Percentiles rank a stretch among this genome's conserved stretches.
These are phyloP conservation scores for Lactarius pseudohatsudake DNA, from an alignment of 768 basidiomycete species.

Conservation along the genomic window DNA sequence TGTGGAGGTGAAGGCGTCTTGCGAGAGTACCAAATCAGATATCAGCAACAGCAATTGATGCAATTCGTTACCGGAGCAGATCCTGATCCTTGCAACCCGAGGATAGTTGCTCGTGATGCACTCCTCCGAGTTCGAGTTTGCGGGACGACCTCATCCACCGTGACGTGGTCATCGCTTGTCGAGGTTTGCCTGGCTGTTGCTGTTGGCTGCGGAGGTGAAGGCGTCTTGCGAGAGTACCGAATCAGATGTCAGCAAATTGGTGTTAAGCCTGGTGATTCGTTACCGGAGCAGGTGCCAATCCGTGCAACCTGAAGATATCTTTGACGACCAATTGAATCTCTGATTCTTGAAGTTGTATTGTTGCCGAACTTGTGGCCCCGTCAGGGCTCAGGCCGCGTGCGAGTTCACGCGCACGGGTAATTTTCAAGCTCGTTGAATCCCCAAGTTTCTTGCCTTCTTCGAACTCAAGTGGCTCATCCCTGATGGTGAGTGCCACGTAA, in stretches of 20 bases:
- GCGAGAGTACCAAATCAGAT: too few relatives aligned
- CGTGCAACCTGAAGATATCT: background rate
- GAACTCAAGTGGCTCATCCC: constrained; percentile 48
- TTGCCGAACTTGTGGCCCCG: background rate
- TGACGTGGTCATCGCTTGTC: too few relatives aligned
- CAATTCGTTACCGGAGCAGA: too few relatives aligned
- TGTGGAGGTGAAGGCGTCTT: too few relatives aligned
- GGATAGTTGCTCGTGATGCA: too few relatives aligned
- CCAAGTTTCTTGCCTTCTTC: constrained; percentile 55
- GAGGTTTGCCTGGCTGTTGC: too few relatives aligned
- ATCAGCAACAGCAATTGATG: too few relatives aligned
- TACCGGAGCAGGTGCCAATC: background rate
- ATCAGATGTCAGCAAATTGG: background rate
- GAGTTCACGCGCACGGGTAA: constrained; percentile 54
- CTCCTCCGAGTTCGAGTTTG: too few relatives aligned
- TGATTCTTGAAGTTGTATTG: background rate
- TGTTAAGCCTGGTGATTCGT: background rate
- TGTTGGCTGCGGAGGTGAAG: too few relatives aligned
- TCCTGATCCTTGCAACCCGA: too few relatives aligned
- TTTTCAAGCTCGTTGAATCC: constrained; percentile 47
- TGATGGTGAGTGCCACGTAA: constrained; percentile 53
- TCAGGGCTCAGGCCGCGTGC: constrained; percentile 2
- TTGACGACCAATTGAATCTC: background rate
- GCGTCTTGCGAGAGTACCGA: background rate
- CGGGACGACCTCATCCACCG: too few relatives aligned